These are phyloP conservation scores for Penicillium olsonii DNA, from an alignment of 2,329 filamentous ascomycete species.

Conservation along the genomic window DNA sequence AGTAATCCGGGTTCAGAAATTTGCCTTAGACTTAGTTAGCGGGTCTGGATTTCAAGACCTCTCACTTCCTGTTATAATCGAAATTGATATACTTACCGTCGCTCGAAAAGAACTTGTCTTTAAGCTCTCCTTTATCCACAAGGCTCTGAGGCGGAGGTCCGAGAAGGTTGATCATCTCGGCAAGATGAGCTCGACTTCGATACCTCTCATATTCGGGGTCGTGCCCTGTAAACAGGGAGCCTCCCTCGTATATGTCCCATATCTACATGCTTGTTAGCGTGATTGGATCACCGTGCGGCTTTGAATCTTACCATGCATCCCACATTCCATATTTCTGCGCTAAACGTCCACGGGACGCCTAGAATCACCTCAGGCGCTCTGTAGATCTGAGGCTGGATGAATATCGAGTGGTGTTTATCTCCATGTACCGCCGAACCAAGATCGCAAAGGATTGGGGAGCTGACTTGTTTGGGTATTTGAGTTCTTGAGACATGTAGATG, in stretches of 20 bases:
- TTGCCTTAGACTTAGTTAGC: neutral
- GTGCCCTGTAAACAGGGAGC: slow-evolving; percentile 45
- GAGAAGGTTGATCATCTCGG: slow-evolving; percentile 51
- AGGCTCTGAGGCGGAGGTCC: slow-evolving; percentile 37
- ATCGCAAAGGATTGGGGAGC: slow-evolving; percentile 50
- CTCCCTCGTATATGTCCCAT: slow-evolving; percentile 54
- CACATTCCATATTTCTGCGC: slow-evolving; percentile 56
- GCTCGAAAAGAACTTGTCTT: neutral
- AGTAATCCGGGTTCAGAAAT: neutral
- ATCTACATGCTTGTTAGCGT: slow-evolving; percentile 37
- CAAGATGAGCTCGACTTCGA: slow-evolving; percentile 49
- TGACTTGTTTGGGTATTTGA: slow-evolving; percentile 36
- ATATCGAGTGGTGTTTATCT: slow-evolving; percentile 32
- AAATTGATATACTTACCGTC: neutral
- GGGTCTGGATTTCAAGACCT: slow-evolving; percentile 5
- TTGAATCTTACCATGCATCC: slow-evolving; percentile 51
- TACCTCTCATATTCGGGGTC: slow-evolving; percentile 45
- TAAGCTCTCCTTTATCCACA: neutral
- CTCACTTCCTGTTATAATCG: neutral
- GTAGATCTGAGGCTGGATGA: slow-evolving; percentile 37
- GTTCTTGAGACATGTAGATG: slow-evolving; percentile 48
- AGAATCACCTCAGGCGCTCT: slow-evolving; percentile 51
- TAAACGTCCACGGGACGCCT: slow-evolving; percentile 47
- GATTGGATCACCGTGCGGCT: neutral
- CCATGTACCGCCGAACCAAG: slow-evolving; percentile 50